Conservation (phyloP, 116 monocot genomes). For the Phalaenopsis hybrid region DNA sequence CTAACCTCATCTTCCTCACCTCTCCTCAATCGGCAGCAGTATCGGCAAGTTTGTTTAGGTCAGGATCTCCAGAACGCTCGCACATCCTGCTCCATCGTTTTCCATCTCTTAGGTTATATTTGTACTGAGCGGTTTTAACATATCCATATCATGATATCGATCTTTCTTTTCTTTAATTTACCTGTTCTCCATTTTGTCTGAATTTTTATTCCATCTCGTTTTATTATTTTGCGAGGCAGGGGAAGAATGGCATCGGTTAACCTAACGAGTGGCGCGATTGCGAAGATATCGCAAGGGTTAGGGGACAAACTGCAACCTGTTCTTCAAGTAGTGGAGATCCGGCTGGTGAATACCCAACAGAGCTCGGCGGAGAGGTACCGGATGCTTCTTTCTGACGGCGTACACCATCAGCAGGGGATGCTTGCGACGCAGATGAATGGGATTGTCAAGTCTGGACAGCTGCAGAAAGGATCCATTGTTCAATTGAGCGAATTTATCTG, state of each 20-base stretch:
- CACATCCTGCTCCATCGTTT: not conserved
- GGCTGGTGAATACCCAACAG: constrained; percentile 22
- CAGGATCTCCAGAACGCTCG: not conserved
- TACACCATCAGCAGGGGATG: constrained; percentile 38
- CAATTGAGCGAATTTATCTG: constrained; percentile 31
- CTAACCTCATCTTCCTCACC: not conserved
- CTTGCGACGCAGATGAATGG: constrained; percentile 49
- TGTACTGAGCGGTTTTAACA: not conserved
- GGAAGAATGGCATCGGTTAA: constrained; percentile 10
- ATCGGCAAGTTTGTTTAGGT: not conserved
- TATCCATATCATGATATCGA: not conserved
- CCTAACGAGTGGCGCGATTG: constrained; percentile 29
- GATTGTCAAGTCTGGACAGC: constrained; percentile 22
- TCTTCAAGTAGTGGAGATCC: constrained; percentile 34
- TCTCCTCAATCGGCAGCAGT: not conserved
- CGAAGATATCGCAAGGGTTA: constrained; percentile 23
- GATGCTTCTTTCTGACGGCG: constrained; percentile 40
- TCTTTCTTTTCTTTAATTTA: not conserved
- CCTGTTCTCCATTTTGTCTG: not conserved
- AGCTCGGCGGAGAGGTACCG: constrained; percentile 39
- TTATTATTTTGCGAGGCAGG: no score
- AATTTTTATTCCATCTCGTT: not conserved
- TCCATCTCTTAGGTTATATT: not conserved
- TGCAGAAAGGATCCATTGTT: constrained; percentile 26
- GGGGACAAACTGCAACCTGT: constrained; percentile 22